Evolutionary conservation across 805 yeast genomes (phyloP), one percentile per base, ranked within the genome.

Genomic region (Limtongia smithiae): DNA sequence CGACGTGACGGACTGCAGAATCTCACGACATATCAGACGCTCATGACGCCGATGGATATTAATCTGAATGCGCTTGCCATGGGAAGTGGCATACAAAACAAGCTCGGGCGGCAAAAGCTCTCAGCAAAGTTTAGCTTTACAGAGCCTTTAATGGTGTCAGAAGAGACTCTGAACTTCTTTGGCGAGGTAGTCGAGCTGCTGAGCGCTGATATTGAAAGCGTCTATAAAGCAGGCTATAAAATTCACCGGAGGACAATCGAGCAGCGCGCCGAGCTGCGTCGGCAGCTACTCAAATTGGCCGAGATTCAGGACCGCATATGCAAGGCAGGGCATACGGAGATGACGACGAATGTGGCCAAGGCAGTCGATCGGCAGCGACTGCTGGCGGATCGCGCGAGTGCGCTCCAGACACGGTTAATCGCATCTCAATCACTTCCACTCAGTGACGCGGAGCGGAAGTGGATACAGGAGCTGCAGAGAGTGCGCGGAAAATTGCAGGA

Each of bases 391-490:
- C 71, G 77, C 37, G 60, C 66, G 38, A 58, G 51, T 3, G 46
- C 49, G 7, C 50, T 76, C 12, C 57, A 61, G 7, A 58, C 62
- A 3, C 64, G 53, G 9, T 42, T 74, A 3, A 45, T 52, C 11
- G 55, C 62, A 24, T 55, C 62, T 31, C 59, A 54, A 36, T 64
- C 68, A 5, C 44, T 63, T 14, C 68, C 72, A 0, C 57, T 77
- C 28, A 68, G 72, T 42, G 62, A 62, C 3, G 61, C 68, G 9
- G 82, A 78, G 58, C 63, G 65, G 44, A 62, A 55, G 22, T 78
- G 81, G 80, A 68, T 73, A 48, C 65, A 62, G 28, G 79, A 75
- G 56, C 63, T 78, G 7, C 55, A 62, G 31, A 59, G 68, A 20
- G 71, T 74, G 43, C 63, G 65, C 51, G 41, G 51, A 30, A 34